phyloP scores from a whole-genome alignment of 305 asterid genomes.

The Petunia hybrid region DNA sequence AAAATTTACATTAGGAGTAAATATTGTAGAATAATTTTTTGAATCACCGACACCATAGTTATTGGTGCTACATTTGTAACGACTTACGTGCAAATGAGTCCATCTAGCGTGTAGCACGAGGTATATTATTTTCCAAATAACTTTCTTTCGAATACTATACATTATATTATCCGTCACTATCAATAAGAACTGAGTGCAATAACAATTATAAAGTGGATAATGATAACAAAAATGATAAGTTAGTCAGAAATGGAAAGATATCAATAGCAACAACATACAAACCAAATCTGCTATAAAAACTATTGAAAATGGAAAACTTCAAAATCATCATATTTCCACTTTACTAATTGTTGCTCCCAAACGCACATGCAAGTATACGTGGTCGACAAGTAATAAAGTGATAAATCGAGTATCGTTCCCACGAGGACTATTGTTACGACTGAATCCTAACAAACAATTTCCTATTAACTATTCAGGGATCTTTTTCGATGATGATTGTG shows the following conservation, averaged over 20 bases:
- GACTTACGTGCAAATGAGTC: background rate
- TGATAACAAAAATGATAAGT: background rate
- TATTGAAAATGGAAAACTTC: background rate
- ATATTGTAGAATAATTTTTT: no score
- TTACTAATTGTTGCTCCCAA: background rate
- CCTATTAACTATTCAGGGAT: no score
- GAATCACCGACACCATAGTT: no score
- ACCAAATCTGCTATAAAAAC: background rate
- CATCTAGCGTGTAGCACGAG: background rate
- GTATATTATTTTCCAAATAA: background rate
- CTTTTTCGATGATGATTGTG: no score
- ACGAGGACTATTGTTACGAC: no score
- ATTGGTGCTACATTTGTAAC: no score
- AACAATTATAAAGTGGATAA: background rate
- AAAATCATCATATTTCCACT: background rate
- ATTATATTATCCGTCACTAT: background rate
- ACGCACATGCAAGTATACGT: no score
- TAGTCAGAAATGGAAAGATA: background rate
- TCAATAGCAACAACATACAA: background rate
- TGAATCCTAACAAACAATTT: no score
- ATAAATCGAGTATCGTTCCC: no score
- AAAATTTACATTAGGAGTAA: no score
- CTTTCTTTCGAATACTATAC: no score
- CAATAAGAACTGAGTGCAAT: background rate
- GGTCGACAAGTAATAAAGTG: no score